These are phyloP conservation scores for Tympanopsis confertula DNA, from an alignment of 2,329 filamentous ascomycete species.

Conservation along the genomic window DNA sequence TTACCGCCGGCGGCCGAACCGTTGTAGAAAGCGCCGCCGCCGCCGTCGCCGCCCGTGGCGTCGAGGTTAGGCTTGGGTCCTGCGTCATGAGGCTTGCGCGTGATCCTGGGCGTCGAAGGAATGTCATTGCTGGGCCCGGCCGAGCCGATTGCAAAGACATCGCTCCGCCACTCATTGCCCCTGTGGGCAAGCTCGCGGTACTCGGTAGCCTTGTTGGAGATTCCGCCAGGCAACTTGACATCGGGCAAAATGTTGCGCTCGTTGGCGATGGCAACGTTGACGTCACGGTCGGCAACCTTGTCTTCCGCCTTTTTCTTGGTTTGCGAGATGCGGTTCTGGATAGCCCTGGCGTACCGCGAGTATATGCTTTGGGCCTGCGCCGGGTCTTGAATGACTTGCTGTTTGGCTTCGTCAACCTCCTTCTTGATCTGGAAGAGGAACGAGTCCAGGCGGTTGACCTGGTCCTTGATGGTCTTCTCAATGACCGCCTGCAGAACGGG, in stretches of 20 bases:
- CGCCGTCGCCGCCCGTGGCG: too few species aligned
- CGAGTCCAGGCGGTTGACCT: constrained; percentile 64
- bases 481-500: constrained; percentile 81
- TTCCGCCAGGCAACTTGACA: constrained; percentile 74
- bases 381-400: constrained; percentile 56
- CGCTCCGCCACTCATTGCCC: constrained; percentile 89
- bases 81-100: background rate
- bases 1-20: too few species aligned
- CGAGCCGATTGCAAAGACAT: constrained; percentile 77
- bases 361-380: constrained; percentile 74
- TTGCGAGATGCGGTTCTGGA: constrained; percentile 62
- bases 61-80: too few species aligned
- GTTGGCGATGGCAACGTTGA: constrained; percentile 75
- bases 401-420: constrained; percentile 45
- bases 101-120: constrained; percentile 27
- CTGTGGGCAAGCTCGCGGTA: constrained; percentile 79
- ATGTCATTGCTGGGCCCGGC: constrained; percentile 64
- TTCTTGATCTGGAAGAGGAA: constrained; percentile 18
- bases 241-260: constrained; percentile 83
- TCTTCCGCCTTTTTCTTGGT: constrained; percentile 66
- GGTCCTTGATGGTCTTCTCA: constrained; percentile 79
- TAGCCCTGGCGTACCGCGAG: constrained; percentile 67
- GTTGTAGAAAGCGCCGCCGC: too few species aligned
- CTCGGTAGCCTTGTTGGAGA: constrained; percentile 86
- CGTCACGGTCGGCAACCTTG: constrained; percentile 49